Base-by-base conservation (phyloP, 805 yeast genomes). In the Candida tibetensis region DNA sequence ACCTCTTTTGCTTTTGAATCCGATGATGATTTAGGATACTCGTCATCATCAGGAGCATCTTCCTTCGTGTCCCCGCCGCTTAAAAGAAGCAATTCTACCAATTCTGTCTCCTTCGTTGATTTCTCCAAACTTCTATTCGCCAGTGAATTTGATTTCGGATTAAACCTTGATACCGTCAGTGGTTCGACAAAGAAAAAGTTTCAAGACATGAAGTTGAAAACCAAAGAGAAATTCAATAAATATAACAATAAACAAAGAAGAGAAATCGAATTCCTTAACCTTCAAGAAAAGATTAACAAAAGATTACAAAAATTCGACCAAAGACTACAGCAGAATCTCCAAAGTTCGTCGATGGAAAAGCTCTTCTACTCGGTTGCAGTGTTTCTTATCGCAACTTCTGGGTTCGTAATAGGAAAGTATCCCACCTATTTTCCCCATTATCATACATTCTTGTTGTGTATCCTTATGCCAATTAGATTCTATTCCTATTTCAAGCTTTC, bases 391-490 rank as follows among this genome's bases (percentile, higher is more conserved):
- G 85, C 91, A 30, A 56, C 75, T 13, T 69, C 81, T 18, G 98
- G 98, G 0, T 72, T 79, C 40, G 58, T 88, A 4, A 78, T 90
- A 47, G 97, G 96, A 7, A 74, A 73, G 41, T 74, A 75, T 43
- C 97, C 98, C 0, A 72, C 75, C 26, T 77, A 75, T 60, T 82
- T 91, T 58, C 98, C 89, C 47, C 56, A 81, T 1, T 74, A 81
- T 48, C 90, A 91, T 60, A 79, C 95, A 0, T 63, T 60, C 0
- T 59, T 86, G 33, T 74, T 82, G 39, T 52, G 64, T 2, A 44
- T 85, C 1, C 66, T 91, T 37, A 77, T 90, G 81, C 98, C 99
- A 0, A 79, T 90, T 17, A 67, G 99, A 40, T 74, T 83, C 51
- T 81, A 88, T 62, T 79, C 93, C 1, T 91, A 86, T 63, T 84